These are phyloP conservation scores for Hydrangea macrophylla DNA, from an alignment of 148 eudicot genomes.

Conservation along the genomic window DNA sequence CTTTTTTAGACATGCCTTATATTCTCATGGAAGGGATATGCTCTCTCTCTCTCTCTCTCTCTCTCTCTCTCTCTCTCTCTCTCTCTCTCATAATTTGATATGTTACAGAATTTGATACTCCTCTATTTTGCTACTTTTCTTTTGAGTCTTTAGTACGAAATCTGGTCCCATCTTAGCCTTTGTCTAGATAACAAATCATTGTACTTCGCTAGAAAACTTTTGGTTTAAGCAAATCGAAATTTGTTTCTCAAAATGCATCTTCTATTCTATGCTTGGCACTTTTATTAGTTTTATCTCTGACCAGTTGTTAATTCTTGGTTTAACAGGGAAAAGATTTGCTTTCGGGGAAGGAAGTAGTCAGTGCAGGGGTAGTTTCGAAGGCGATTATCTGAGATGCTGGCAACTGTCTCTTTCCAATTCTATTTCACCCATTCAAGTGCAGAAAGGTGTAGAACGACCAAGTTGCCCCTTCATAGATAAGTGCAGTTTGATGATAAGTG, in stretches of 20 bases:
- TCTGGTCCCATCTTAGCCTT: not conserved
- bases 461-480: not conserved
- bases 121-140: not conserved
- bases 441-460: conserved; percentile 1
- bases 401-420: not conserved
- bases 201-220: not conserved
- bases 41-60: not conserved
- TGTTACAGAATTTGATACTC: not conserved
- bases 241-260: not conserved
- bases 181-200: not conserved
- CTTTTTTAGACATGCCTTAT: not conserved
- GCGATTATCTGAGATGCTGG: conserved; percentile 36
- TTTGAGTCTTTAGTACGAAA: not conserved
- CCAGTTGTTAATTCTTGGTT: not conserved
- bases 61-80: not conserved
- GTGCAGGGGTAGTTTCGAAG: conserved; percentile 78
- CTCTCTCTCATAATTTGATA: not conserved
- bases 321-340: conserved; percentile 84
- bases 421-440: not conserved
- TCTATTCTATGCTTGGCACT: not conserved
- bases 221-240: not conserved
- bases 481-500: not conserved
- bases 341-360: conserved; percentile 75
- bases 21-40: too few species aligned
- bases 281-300: not conserved